A percentile compares a stretch with the other conserved stretches of the same genome.
These are phyloP conservation scores for Krasilnikovozyma curviuscula DNA, from an alignment of 768 basidiomycete genomes.

Conservation along the genomic window DNA sequence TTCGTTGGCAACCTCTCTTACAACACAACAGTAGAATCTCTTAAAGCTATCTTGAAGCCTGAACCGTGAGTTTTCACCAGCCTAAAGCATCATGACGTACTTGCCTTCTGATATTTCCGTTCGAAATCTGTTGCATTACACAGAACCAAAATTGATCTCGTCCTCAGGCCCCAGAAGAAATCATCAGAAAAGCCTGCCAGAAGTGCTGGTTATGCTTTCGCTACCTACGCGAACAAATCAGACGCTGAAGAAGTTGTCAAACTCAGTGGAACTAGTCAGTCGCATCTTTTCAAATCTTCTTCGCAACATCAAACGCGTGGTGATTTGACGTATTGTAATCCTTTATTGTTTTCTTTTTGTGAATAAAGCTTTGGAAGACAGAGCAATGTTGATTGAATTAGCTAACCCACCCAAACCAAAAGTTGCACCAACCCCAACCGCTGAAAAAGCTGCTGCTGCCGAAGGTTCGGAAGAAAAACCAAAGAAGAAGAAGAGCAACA, in stretches of 20 bases:
- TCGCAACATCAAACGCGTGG: not conserved
- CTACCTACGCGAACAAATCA: slow-evolving; percentile 57
- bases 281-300: not conserved
- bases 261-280: slow-evolving; percentile 58
- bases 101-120: slow-evolving; percentile 10
- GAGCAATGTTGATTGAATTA: not conserved
- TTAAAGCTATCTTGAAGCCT: slow-evolving; percentile 81
- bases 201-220: slow-evolving; percentile 66
- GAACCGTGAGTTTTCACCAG: slow-evolving; percentile 17
- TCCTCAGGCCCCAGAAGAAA: too few species aligned
- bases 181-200: too few species aligned
- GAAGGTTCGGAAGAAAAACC: slow-evolving; percentile 61
- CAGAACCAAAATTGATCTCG: too few species aligned
- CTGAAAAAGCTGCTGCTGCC: slow-evolving; percentile 51
- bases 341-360: not conserved
- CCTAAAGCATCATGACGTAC: slow-evolving; percentile 6
- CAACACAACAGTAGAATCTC: slow-evolving; percentile 79
- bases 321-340: not conserved
- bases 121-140: too few species aligned
- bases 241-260: slow-evolving; percentile 75
- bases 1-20: slow-evolving; percentile 94
- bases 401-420: not conserved
- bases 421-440: too few species aligned
- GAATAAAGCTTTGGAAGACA: too few species aligned
- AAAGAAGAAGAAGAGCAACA: slow-evolving; percentile 12